Base-by-base conservation (phyloP, 2,329 filamentous ascomycete species). In the Diaporthe ilicicola region DNA sequence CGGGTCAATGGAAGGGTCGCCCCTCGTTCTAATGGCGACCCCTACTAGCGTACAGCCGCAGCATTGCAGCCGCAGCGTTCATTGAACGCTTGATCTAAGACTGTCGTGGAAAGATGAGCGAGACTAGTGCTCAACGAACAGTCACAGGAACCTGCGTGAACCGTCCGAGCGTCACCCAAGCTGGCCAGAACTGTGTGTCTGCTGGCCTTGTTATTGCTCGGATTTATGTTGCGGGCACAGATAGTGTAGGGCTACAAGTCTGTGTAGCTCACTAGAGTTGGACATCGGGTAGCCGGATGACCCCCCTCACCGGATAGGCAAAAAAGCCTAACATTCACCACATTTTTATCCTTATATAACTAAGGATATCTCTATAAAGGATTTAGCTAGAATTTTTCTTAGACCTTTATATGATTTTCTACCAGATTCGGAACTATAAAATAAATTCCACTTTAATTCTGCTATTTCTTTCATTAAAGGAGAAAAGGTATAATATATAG, bases 81-180 rank as follows among this genome's bases (percentile, higher is more conserved):
- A 62, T 12, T 12, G 59, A 62, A 62, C 42, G 59, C 42, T 48
- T 62, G 59, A 29, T n/a, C 59, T 62, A 62, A 44, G 42, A 62
- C 59, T 9, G 59, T 62, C 59, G 42, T 19, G 59, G 59, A 34
- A 62, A 62, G 42, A 39, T 34, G 59, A 48, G 59, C 59, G 59
- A 62, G 59, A 34, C 59, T 62, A 62, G 59, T 48, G 59, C 27
- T 62, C 59, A 37, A 48, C 27, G 42, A 50, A 48, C 24, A 46
- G 56, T 48, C 56, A 10, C 39, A 48, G 56, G 48, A 62, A 10
- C 32, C 17, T 12, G 39, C n/a, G n/a, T 17, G 10, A 46, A 46
- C 19, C 19, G 42, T 48, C 59, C 27, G 42, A 62, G 59, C 59
- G 59, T 32, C 56, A 61, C 12, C 56, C 37, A 61, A 24, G 39